Evolutionary conservation across 331 rosid genomes (phyloP).

Genomic region (Rosa hybrid): DNA sequence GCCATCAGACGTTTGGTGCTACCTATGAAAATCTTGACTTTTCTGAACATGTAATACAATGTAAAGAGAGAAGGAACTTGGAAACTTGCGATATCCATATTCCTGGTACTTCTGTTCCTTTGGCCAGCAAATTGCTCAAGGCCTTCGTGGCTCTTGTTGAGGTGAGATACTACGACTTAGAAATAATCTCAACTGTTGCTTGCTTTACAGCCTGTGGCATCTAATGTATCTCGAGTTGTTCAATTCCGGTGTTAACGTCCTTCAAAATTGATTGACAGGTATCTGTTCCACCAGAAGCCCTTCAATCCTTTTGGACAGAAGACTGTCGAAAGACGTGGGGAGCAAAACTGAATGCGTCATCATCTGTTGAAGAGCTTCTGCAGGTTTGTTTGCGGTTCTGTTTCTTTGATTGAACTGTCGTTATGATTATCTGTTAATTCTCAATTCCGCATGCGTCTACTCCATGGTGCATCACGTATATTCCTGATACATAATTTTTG

Average conservation of each 20-base stretch:
- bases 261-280: conserved; percentile 52
- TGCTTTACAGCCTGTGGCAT: conserved; percentile 18
- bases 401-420: conserved; percentile 10
- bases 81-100: conserved; percentile 37
- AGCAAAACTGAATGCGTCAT: conserved; percentile 60
- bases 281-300: conserved; percentile 75
- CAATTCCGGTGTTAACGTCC: conserved; percentile 20
- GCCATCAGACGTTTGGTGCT: conserved; percentile 64
- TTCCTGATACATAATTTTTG: neutral
- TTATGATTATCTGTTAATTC: neutral
- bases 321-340: conserved; percentile 76
- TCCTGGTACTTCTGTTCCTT: conserved; percentile 66
- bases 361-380: conserved; percentile 69
- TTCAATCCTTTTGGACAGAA: conserved; percentile 70
- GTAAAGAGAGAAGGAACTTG: conserved; percentile 50
- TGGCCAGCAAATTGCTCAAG: conserved; percentile 76
- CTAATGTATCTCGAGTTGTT: conserved; percentile 10
- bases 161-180: conserved; percentile 52
- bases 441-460: neutral
- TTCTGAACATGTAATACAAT: conserved; percentile 65
- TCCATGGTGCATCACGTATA: neutral
- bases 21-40: conserved; percentile 47
- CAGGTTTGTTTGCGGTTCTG: conserved; percentile 52
- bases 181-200: neutral
- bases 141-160: conserved; percentile 66